A percentile compares a stretch with the other conserved stretches of the same genome.
Conservation (phyloP, 495 filamentous ascomycete species). For the Podospora anserina region DNA sequence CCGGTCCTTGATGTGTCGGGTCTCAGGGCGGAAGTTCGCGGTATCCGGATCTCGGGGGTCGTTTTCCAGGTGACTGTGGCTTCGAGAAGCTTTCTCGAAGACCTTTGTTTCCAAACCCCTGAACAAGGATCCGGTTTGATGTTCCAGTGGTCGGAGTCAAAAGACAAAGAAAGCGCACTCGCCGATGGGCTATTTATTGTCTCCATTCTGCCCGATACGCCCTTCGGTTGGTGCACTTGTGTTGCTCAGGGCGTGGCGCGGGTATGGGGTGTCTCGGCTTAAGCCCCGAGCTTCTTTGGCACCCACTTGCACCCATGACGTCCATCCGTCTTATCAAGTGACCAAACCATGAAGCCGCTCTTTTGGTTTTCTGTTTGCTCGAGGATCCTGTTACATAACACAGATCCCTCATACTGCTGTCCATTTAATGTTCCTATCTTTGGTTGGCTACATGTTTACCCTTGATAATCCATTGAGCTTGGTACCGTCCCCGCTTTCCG, state of each 20-base stretch:
- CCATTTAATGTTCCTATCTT: background rate
- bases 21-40: too few species aligned
- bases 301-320: slow-evolving; percentile 11
- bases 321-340: slow-evolving; percentile 17
- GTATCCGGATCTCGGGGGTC: slow-evolving; percentile 3
- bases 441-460: background rate
- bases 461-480: too few species aligned
- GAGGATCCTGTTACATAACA: slow-evolving; percentile 11
- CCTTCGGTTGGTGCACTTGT: background rate
- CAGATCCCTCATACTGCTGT: background rate
- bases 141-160: background rate
- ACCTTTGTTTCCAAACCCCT: slow-evolving; percentile 1
- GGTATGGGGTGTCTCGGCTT: slow-evolving; percentile 19
- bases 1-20: background rate
- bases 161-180: slow-evolving; percentile 2
- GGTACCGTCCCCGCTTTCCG: too few species aligned
- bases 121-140: background rate
- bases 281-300: background rate
- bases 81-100: background rate
- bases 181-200: slow-evolving; percentile 8
- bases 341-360: slow-evolving; percentile 7
- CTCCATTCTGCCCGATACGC: background rate
- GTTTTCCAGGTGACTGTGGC: slow-evolving; percentile 12
- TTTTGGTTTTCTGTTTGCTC: background rate
- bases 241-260: background rate